phyloP scores from a whole-genome alignment of 2,329 filamentous ascomycete genomes.

The Arthrocladium fulminans region DNA sequence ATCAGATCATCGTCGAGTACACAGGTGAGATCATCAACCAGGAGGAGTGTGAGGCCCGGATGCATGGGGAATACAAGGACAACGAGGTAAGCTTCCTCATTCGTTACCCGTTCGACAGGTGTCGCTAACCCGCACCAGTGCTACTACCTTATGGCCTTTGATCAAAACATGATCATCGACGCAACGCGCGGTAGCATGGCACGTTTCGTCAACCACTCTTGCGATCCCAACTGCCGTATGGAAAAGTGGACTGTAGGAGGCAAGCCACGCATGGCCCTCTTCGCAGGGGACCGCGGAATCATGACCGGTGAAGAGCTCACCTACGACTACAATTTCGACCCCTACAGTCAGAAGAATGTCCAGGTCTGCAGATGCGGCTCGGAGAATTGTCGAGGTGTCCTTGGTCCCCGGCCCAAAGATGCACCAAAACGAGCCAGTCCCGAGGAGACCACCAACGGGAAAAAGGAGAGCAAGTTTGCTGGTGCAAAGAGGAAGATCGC shows the following conservation, averaged over 20 bases:
- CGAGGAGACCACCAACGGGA: constrained; percentile 16
- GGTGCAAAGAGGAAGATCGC: constrained; percentile 21
- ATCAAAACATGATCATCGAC: constrained; percentile 97
- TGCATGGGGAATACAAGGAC: constrained; percentile 88
- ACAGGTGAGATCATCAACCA: constrained; percentile 96
- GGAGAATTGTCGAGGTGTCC: constrained; percentile 51
- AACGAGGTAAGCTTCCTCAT: constrained; percentile 60
- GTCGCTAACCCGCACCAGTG: constrained; percentile 60
- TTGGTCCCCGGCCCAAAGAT: constrained; percentile 58
- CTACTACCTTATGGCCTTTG: constrained; percentile 97
- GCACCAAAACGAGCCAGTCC: too few relatives aligned
- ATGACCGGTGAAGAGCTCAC: constrained; percentile 93
- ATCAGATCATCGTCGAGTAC: constrained; percentile 98
- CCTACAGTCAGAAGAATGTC: constrained; percentile 53
- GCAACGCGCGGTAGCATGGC: constrained; percentile 82
- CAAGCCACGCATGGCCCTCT: constrained; percentile 91
- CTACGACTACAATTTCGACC: constrained; percentile 76
- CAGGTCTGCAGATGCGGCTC: constrained; percentile 57
- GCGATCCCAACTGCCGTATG: constrained; percentile 93
- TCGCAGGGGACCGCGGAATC: constrained; percentile 81
- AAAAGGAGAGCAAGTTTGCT: constrained; percentile 16
- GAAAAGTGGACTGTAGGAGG: constrained; percentile 94
- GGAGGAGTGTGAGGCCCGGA: constrained; percentile 82
- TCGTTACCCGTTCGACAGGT: neutral
- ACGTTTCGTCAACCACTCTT: constrained; percentile 96